Evolutionary conservation across 2,329 filamentous ascomycete species (phyloP).

Genomic region (Fusarium sp.): DNA sequence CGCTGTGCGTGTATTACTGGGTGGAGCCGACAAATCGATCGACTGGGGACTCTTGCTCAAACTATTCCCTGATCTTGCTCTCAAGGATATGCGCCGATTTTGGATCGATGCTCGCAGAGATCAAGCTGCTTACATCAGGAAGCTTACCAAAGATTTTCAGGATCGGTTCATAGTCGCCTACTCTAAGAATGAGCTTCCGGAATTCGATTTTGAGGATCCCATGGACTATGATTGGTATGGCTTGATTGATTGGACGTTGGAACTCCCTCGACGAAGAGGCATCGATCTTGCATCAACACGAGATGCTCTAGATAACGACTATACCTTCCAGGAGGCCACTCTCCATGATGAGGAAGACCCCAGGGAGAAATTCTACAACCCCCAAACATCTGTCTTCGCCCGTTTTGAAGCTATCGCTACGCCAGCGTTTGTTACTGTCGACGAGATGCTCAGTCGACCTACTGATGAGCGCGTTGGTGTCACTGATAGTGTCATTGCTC

Average conservation of each 20-base stretch:
- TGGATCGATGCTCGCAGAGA: constrained; percentile 66
- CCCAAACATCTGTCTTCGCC: constrained; percentile 65
- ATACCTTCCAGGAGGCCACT: constrained; percentile 52
- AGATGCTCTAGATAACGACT: constrained; percentile 57
- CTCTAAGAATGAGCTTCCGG: constrained; percentile 67
- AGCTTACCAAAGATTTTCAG: constrained; percentile 70
- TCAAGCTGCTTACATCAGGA: constrained; percentile 64
- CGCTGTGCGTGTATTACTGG: constrained; percentile 67
- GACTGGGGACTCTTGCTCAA: constrained; percentile 70
- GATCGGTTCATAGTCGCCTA: constrained; percentile 74
- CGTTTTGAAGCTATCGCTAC: constrained; percentile 66
- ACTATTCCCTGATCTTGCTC: constrained; percentile 65
- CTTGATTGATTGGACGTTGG: constrained; percentile 74
- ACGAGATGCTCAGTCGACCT: constrained; percentile 17
- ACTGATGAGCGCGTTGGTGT: constrained; percentile 21
- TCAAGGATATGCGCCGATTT: constrained; percentile 64
- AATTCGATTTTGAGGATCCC: constrained; percentile 72
- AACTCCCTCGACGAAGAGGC: constrained; percentile 59
- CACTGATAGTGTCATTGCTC: constrained; percentile 57
- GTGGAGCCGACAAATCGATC: constrained; percentile 67
- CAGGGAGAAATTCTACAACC: constrained; percentile 68
- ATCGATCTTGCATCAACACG: constrained; percentile 62
- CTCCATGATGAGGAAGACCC: constrained; percentile 55
- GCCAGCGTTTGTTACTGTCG: constrained; percentile 54
- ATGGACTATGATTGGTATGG: constrained; percentile 74